phyloP scores from a whole-genome alignment of 768 basidiomycete genomes.

The Roridomyces roridus region DNA sequence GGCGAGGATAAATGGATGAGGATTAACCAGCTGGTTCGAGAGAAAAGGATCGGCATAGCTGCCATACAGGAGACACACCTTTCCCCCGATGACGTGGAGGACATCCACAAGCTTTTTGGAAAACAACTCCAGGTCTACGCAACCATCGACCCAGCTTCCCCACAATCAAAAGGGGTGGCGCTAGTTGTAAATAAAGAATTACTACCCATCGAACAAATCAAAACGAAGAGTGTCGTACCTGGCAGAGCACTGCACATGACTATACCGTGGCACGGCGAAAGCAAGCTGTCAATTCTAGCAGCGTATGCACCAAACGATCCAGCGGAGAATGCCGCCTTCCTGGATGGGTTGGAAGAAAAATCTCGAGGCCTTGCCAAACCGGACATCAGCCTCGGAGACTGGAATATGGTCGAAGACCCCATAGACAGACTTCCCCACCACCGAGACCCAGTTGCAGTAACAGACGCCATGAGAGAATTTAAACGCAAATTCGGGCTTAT shows the following conservation, averaged over 20 bases:
- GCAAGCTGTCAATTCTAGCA: not conserved
- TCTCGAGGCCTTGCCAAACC: not conserved
- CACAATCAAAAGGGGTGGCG: not conserved
- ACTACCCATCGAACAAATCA: not conserved
- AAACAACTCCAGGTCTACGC: not conserved
- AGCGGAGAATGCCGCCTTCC: not conserved
- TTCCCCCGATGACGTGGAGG: not conserved
- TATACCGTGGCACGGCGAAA: constrained; percentile 4
- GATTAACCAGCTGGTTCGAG: constrained; percentile 7
- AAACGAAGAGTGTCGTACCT: not conserved
- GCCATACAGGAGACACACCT: constrained; percentile 6
- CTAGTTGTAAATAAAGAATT: constrained; percentile 3
- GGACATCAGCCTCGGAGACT: not conserved
- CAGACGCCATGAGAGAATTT: not conserved
- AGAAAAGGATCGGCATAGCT: not conserved
- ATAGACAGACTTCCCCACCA: constrained; percentile 14
- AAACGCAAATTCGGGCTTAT: not conserved
- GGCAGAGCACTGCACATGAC: constrained; percentile 11
- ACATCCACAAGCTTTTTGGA: not conserved
- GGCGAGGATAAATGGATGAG: not conserved
- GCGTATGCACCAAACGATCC: constrained; percentile 8
- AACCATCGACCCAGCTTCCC: not conserved
- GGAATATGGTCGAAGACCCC: constrained; percentile 20
- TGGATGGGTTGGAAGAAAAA: not conserved
- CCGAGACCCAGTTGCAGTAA: not conserved